These are phyloP conservation scores for Protea cynaroides DNA, from an alignment of 164 flowering plant species.

Conservation along the genomic window DNA sequence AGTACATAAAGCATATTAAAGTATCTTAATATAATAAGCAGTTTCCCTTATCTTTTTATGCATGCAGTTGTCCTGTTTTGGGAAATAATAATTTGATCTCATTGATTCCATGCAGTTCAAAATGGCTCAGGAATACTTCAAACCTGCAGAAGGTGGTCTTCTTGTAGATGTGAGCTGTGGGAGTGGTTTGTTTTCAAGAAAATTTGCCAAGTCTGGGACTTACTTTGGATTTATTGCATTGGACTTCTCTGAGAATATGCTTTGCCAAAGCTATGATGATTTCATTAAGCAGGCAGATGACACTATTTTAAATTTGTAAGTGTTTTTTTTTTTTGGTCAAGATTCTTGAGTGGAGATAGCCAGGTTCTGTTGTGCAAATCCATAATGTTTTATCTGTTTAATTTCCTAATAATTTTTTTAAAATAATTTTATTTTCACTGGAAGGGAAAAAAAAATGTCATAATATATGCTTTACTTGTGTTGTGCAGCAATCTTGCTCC, in stretches of 20 bases:
- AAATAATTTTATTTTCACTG: too few relatives aligned
- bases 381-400: too few relatives aligned
- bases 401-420: neutral
- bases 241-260: slow-evolving; percentile 96
- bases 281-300: slow-evolving; percentile 63
- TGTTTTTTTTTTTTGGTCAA: slow-evolving; percentile 3
- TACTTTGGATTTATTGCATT: slow-evolving; percentile 79
- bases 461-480: slow-evolving; percentile 10
- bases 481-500: slow-evolving; percentile 82
- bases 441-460: too few relatives aligned
- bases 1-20: too few relatives aligned
- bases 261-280: slow-evolving; percentile 82
- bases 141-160: slow-evolving; percentile 76
- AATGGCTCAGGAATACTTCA: slow-evolving; percentile 93
- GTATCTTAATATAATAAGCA: too few relatives aligned
- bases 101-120: slow-evolving; percentile 55
- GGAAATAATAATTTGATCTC: neutral
- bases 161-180: slow-evolving; percentile 97
- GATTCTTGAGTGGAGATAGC: too few relatives aligned
- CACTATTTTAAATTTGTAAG: slow-evolving; percentile 37
- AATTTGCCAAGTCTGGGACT: slow-evolving; percentile 70
- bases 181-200: slow-evolving; percentile 90
- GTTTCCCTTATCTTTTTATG: neutral
- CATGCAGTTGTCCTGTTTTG: neutral
- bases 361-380: neutral